phyloP scores from a whole-genome alignment of 148 eudicot genomes.

The Salicornia ramosissima region DNA sequence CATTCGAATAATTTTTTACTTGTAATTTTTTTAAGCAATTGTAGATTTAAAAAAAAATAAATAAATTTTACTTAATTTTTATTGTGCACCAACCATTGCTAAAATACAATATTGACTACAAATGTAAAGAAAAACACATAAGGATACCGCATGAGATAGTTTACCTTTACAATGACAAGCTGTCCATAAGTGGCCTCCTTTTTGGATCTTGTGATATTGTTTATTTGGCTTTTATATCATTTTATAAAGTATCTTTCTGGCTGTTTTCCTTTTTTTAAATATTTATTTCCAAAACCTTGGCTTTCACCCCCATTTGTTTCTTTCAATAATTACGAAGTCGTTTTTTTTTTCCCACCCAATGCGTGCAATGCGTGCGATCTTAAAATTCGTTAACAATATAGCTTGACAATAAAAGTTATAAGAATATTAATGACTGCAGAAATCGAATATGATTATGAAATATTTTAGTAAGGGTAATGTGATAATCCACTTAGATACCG shows the following conservation, averaged over 20 bases:
- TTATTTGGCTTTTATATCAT: background rate
- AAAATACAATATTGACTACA: background rate
- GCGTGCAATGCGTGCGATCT: too few relatives aligned
- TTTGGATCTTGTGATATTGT: slow-evolving; percentile 14
- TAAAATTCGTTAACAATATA: too few relatives aligned
- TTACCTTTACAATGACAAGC: slow-evolving; percentile 17
- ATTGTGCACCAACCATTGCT: background rate
- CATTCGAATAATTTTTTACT: too few relatives aligned
- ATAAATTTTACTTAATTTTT: too few relatives aligned
- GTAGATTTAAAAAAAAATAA: too few relatives aligned
- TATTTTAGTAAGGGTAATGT: too few relatives aligned
- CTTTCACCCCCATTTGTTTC: background rate
- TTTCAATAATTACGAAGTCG: background rate
- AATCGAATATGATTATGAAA: too few relatives aligned
- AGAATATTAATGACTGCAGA: too few relatives aligned
- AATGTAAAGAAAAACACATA: background rate
- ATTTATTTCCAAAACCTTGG: slow-evolving; percentile 2
- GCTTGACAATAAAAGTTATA: too few relatives aligned
- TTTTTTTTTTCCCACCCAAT: too few relatives aligned
- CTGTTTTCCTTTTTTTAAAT: background rate
- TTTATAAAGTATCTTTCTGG: slow-evolving; percentile 12
- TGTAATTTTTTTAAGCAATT: too few relatives aligned
- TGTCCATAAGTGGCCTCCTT: slow-evolving; percentile 6
- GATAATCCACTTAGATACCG: too few relatives aligned
- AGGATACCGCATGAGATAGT: background rate